Base-by-base conservation (phyloP, 108 stramenopile species). In the Nitzschia sp. region DNA sequence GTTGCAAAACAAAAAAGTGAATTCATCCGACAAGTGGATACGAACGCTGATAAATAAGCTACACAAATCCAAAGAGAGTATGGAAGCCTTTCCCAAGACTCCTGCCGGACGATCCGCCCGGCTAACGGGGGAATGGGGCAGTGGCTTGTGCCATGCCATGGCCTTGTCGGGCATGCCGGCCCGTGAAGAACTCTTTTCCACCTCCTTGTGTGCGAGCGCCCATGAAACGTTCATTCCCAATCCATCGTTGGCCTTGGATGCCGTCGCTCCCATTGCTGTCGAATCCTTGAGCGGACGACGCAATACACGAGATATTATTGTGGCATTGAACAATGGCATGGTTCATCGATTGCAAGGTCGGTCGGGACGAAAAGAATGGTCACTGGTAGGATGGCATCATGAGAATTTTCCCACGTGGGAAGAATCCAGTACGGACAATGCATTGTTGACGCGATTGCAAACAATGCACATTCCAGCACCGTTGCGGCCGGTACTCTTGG, bases 151-250 rank as follows among this genome's bases (percentile, higher is more conserved):
- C 54, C 90, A 94, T 57, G 77, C 81, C 13, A 45, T 91, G 60
- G 93, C 72, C 0, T 74, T 87, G 28, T 80, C 78, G 59, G 93
- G 90, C 27, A 51, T 91, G n/a, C 90, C 93, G 33, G 83, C 87
- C 13, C 74, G 76, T 18, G 93, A 94, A 77, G 88, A 94, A 61
- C 57, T 94, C 35, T 94, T 91, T 78, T 85, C 87, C 24, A 81
- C 89, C 2, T 65, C 81, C 33, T 56, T 94, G 3, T 94, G 93
- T 45, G 73, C 58, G 1, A 64, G 71, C 1, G 36, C 54, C 49
- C 59, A 70, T 27, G 31, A 70, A 28, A 46, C 56, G 27, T 18
- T 28, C 0, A n/a, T 54, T 26, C 29, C 15, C 2, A 24, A 31
- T 54, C 59, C 71, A 2, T 46, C 68, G 19, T 27, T 24, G 21